Base-by-base conservation (phyloP, 2,329 filamentous ascomycete genomes). In the Teratosphaeria zuluensis region DNA sequence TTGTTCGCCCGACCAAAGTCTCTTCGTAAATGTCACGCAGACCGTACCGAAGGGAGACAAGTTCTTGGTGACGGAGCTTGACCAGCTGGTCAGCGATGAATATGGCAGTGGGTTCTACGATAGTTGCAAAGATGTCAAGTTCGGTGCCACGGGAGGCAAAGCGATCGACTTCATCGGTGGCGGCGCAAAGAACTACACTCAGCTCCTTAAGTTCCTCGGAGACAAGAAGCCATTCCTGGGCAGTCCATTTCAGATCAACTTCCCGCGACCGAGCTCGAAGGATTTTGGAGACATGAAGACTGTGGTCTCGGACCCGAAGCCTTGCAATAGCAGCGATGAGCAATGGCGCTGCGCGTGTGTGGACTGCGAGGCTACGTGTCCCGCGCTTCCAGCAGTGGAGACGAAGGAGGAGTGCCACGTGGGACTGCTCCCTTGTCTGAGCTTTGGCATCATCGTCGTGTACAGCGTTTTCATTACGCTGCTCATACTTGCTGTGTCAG, bases 111-210 rank as follows among this genome's bases (percentile, higher is more conserved):
- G 89, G 1, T 95, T 99, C 77, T 99, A 92, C 72, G 83, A 96
- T 74, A 99, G 94, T 76, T 99, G 94, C 79, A 97, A 97, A 75
- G 91, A 99, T 73, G 92, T 99, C 75, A 99, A 99, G 72, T 96
- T 97, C 69, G 94, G 94, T 38, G 88, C 92, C 6, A 92, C 92
- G 51, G 96, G 96, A 70, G 88, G 89, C 61, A 91, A 88, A 68
- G 94, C 92, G 16, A 99, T 99, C 83, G 88, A 92, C 67, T 86
- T 99, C 66, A 97, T 99, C 61, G 95, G 94, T 33, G 94, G 94
- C 16, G 92, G 92, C 16, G 94, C 94, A 12, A 92, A 92, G 74
- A 89, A 96, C 71, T 95, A 92, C 72, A 84, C 85, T 0, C 83
- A 88, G 51, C 88, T 99, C 66, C 77, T 99, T 65, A 92, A 92